phyloP scores from a whole-genome alignment of 148 eudicot genomes.

The Heliamphora exappendiculata region DNA sequence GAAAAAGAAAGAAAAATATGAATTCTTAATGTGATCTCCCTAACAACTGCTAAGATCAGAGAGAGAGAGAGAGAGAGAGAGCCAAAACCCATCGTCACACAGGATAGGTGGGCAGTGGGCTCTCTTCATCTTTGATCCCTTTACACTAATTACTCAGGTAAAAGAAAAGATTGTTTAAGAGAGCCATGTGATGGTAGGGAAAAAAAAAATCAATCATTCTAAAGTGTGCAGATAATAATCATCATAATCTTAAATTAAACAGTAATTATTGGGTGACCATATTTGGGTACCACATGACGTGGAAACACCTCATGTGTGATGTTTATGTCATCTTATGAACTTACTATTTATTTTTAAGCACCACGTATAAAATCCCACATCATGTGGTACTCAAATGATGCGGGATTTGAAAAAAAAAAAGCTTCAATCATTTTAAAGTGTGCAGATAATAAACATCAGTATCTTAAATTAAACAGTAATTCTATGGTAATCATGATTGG shows the following conservation, averaged over 20 bases:
- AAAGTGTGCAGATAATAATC: neutral
- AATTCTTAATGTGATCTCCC: neutral
- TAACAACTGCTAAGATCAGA: neutral
- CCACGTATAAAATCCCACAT: no score
- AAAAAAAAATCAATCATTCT: neutral
- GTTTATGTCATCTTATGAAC: no score
- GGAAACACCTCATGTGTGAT: no score
- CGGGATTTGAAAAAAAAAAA: no score
- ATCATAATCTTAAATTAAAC: neutral
- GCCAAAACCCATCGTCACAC: neutral
- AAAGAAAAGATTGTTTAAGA: neutral
- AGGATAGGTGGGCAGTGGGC: neutral
- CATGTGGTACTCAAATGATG: no score
- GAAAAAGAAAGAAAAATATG: constrained; percentile 15
- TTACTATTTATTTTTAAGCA: no score
- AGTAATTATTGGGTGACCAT: no score
- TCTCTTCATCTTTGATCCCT: neutral
- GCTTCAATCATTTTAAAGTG: neutral
- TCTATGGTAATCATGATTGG: no score
- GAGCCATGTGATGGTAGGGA: neutral
- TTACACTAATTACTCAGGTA: neutral
- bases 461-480: neutral
- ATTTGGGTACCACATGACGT: no score
- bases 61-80: constrained; percentile 1
- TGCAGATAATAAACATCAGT: neutral